Percentiles rank a stretch among this genome's conserved stretches.
phyloP scores from a whole-genome alignment of 208 protist genomes.

The Trypanosoma scelopori region DNA sequence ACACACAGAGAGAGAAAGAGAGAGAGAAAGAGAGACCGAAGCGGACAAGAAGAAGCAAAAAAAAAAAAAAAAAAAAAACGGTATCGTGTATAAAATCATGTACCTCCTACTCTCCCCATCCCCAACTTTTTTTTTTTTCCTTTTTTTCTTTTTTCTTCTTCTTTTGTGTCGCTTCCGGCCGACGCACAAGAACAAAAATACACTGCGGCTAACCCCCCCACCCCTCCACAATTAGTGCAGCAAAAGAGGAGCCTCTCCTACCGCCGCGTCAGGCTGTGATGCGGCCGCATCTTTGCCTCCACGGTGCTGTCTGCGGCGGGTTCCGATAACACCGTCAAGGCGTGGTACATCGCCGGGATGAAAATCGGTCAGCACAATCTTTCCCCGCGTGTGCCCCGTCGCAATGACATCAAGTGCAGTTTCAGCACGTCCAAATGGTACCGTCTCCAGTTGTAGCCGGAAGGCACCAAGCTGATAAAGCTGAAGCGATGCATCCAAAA shows the following conservation, averaged over 20 bases:
- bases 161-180: too few relatives aligned
- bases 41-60: constrained; percentile 1
- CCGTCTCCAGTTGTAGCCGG: constrained; percentile 42
- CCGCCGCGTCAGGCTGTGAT: background rate
- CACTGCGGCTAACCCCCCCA: background rate
- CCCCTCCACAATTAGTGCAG: too few relatives aligned
- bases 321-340: constrained; percentile 30
- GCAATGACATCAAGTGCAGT: constrained; percentile 49
- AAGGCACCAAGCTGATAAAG: constrained; percentile 62
- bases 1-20: background rate
- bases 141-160: background rate
- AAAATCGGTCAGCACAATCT: constrained; percentile 64
- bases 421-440: constrained; percentile 39
- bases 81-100: too few relatives aligned
- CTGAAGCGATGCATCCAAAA: constrained; percentile 38
- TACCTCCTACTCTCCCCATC: too few relatives aligned
- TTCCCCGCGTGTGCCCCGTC: constrained; percentile 52
- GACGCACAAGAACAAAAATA: background rate
- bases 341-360: constrained; percentile 37
- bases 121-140: too few relatives aligned
- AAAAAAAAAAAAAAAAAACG: constrained; percentile 6
- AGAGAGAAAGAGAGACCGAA: constrained; percentile 1
- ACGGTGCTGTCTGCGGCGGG: constrained; percentile 18
- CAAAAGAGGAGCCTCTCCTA: too few relatives aligned
- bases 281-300: background rate